Conservation (phyloP, 73 alveolate genomes). For the Tetrahymena elliotti region DNA sequence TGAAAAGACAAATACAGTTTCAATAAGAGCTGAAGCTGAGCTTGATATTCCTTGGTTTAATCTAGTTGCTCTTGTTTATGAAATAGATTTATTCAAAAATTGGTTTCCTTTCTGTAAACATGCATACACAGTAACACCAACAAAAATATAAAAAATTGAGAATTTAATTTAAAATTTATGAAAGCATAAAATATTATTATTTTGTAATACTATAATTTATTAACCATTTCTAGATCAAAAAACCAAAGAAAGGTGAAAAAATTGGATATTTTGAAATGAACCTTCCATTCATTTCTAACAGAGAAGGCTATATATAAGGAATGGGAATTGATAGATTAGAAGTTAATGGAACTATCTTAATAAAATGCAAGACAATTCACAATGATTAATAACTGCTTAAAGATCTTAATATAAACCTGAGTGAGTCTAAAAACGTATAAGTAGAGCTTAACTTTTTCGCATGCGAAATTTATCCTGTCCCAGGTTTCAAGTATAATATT, state of each 20-base stretch:
- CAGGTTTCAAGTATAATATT: not conserved
- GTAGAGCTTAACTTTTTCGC: slow-evolving; percentile 13
- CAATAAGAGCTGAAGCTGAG: not conserved
- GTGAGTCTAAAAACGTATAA: not conserved
- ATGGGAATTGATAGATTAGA: slow-evolving; percentile 21
- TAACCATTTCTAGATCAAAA: not conserved
- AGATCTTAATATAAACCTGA: not conserved
- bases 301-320: slow-evolving; percentile 32
- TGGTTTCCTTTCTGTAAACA: slow-evolving; percentile 30
- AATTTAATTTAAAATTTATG: too few relatives aligned
- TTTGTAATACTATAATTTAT: not conserved
- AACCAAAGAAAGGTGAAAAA: slow-evolving; percentile 3
- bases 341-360: not conserved
- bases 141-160: not conserved
- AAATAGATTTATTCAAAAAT: not conserved
- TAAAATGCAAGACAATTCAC: slow-evolving; percentile 12
- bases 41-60: not conserved
- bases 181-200: not conserved
- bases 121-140: not conserved
- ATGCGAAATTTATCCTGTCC: slow-evolving; percentile 3
- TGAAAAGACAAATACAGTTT: not conserved
- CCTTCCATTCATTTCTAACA: slow-evolving; percentile 16
- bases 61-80: slow-evolving; percentile 4
- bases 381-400: not conserved
- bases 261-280: slow-evolving; percentile 9